Evolutionary conservation across 2,329 filamentous ascomycete genomes (phyloP), one percentile per base, ranked within the genome.

Genomic region (Amauroascus verrucosus): DNA sequence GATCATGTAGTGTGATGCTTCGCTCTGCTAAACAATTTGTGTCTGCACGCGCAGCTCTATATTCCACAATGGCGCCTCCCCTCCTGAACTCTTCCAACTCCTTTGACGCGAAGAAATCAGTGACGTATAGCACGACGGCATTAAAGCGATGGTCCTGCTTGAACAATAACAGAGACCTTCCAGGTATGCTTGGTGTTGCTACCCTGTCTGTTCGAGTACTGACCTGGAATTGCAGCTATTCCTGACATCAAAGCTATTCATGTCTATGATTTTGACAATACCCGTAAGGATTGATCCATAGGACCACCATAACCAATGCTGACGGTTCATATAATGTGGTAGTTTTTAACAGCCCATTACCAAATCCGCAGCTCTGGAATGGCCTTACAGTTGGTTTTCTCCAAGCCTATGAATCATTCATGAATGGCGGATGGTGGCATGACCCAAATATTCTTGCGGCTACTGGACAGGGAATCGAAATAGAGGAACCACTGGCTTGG

Each of bases 191-290:
- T 16, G 3, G 30, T 3, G 14, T 20, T 47, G 22, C 18, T 53
- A n/a, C 30, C 16, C 6, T 33, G 43, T 16, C n/a, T 37, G 8
- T 7, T 53, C 30, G 44, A 24, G 26, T 35, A 24, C 49, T 51
- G 49, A 54, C 30, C 7, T 54, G 6, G 51, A 26, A 53, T 59
- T 45, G 24, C 58, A 80, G 79, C 80, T 30, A 76, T 82, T 9
- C 76, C 85, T 40, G 75, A 81, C 53, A 84, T 97, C 70, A 88
- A 81, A 66, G 73, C 82, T 7, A 82, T 98, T 50, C 91, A 97
- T 66, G 80, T 98, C 61, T 97, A 97, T 73, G 93, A 98, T 69
- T 98, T 97, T 69, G 93, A 98, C 71, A 97, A 98, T 65, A 97
- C 91, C 35, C 73, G 87, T 91, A 74, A 67, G 84, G 58, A 51